Base-by-base conservation (phyloP, 2,329 filamentous ascomycete genomes). In the Fusarium avenaceum region DNA sequence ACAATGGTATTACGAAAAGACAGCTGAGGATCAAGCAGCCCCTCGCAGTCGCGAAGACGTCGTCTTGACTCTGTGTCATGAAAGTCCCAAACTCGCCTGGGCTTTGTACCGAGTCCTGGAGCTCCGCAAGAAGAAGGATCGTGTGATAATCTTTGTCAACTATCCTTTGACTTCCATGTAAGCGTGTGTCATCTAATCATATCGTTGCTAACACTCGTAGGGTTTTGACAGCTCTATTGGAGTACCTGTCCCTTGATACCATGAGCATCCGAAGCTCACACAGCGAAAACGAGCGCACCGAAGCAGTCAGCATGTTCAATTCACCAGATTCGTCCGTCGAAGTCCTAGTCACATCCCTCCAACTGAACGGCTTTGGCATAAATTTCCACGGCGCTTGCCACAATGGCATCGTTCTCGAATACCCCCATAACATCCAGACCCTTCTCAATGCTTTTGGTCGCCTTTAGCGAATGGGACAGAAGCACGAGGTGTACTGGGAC, bases 361-460 rank as follows among this genome's bases (percentile, higher is more conserved):
- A 51, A 9, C 17, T 51, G 3, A 40, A 17, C 26, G 10, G 48
- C 3, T 51, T 51, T 11, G 19, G 48, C 4, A 10, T 51, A 7
- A 51, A 42, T 14, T 17, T 42, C 2, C 38, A 51, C 14, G 13
- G 24, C 3, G 48, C 19, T 4, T 51, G n/a, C 4, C 32, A 40
- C 6, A 17, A 45, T 6, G 40, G 39, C 1, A 50, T 57, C 20
- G 45, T 57, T 6, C 22, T 50, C 4, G 57, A 60, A 17, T 55
- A 49, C 11, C 40, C 51, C 1, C 26, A 45, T 1, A 57, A 60
- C 5, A 38, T 56, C 0, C 26, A 32, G 1, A 56, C 39, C 2
- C 8, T 50, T 8, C 20, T 28, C 13, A 40, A 60, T 24, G 51
- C 32, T 9, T 10, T 60, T 6, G 39, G 44, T 9, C 30, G 57